phyloP scores from a whole-genome alignment of 768 basidiomycete species.

The Rhodosporidiobolus sp. region DNA sequence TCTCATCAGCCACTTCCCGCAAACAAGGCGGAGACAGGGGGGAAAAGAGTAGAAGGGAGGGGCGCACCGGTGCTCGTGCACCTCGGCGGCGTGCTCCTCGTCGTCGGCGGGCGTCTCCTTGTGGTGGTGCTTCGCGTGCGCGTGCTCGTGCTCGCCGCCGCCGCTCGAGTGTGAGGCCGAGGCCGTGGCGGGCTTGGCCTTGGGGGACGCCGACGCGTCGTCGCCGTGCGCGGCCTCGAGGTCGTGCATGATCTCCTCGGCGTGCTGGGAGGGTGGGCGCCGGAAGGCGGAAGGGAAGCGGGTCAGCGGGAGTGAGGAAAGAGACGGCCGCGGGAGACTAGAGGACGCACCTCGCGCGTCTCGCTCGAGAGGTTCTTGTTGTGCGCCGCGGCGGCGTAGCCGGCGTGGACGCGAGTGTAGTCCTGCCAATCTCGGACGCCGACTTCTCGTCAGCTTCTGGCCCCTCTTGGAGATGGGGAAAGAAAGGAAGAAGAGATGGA shows the following conservation, averaged over 20 bases:
- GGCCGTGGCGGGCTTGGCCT: not conserved
- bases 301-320: too few relatives aligned
- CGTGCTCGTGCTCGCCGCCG: not conserved
- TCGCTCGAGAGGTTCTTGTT: constrained; percentile 12
- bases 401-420: constrained; percentile 16
- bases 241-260: constrained; percentile 13
- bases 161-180: too few relatives aligned
- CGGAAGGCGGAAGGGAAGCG: not conserved
- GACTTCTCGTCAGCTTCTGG: not conserved
- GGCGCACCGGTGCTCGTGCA: constrained; percentile 16
- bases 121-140: not conserved
- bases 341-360: constrained; percentile 8
- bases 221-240: constrained; percentile 24
- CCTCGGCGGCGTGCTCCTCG: not conserved
- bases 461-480: too few relatives aligned
- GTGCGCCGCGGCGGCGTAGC: constrained; percentile 17
- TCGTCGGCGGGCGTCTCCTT: not conserved
- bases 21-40: not conserved
- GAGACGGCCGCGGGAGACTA: not conserved
- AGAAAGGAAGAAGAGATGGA: too few relatives aligned
- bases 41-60: not conserved
- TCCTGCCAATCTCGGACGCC: not conserved
- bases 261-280: not conserved
- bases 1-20: too few relatives aligned
- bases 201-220: not conserved